Conservation (phyloP, 2,329 filamentous ascomycete species). For the Colletotrichum sp. region DNA sequence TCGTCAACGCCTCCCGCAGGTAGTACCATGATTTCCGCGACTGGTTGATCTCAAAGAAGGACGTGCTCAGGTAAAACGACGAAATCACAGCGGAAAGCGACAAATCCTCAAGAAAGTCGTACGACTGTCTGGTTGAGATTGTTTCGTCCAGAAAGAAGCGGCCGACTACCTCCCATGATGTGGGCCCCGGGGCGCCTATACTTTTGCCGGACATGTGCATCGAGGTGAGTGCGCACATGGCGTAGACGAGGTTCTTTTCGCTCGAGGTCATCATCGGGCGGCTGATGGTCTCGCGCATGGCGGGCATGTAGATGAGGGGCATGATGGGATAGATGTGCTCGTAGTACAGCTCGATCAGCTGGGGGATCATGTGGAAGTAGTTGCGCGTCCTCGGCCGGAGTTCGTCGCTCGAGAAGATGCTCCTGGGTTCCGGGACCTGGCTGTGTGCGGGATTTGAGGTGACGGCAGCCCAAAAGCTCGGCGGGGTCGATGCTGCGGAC, state of each 20-base stretch:
- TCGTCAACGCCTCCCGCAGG: constrained; percentile 64
- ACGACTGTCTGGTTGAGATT: constrained; percentile 57
- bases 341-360: constrained; percentile 67
- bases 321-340: constrained; percentile 68
- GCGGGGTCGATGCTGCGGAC: constrained; percentile 28
- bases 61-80: constrained; percentile 66
- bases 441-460: constrained; percentile 30
- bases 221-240: constrained; percentile 62
- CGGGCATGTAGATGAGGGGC: constrained; percentile 64
- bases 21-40: constrained; percentile 68
- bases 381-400: constrained; percentile 41
- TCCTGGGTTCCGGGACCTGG: constrained; percentile 37
- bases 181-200: constrained; percentile 39
- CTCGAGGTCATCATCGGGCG: constrained; percentile 37
- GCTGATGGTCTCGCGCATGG: constrained; percentile 54
- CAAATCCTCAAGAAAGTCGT: constrained; percentile 62
- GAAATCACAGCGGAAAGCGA: constrained; percentile 63
- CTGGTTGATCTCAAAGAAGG: constrained; percentile 66
- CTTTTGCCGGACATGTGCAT: constrained; percentile 54
- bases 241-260: constrained; percentile 54
- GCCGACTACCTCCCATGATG: constrained; percentile 54
- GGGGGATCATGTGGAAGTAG: constrained; percentile 55
- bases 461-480: constrained; percentile 33
- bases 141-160: constrained; percentile 64
- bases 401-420: constrained; percentile 47